phyloP scores from a whole-genome alignment of 1,284 basidiomycete genomes.

The Somion occarium region DNA sequence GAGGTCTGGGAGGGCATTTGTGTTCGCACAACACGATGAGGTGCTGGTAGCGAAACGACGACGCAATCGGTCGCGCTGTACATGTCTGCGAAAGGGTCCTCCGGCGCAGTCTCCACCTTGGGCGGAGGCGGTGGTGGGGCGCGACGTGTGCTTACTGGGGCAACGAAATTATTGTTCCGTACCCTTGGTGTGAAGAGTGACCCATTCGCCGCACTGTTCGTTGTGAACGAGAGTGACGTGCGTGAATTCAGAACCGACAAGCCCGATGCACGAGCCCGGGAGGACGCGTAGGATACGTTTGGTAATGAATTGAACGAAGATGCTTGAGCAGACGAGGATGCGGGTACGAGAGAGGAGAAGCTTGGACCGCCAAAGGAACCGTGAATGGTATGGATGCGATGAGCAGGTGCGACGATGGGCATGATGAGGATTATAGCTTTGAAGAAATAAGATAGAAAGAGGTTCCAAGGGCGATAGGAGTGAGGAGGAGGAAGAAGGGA shows the following conservation, averaged over 20 bases:
- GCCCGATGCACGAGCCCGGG: constrained; percentile 7
- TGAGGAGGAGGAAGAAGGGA: too few relatives aligned
- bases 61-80: constrained; percentile 8
- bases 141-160: constrained; percentile 9
- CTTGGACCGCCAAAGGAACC: constrained; percentile 20
- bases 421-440: background rate
- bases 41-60: constrained; percentile 13
- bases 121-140: constrained; percentile 19
- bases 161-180: background rate
- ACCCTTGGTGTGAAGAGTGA: constrained; percentile 3
- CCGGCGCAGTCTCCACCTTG: constrained; percentile 3
- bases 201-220: constrained; percentile 10
- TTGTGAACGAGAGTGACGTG: constrained; percentile 5
- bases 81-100: constrained; percentile 19
- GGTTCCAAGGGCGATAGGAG: too few relatives aligned
- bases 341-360: constrained; percentile 16
- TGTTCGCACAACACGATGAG: constrained; percentile 8
- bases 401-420: constrained; percentile 20
- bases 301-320: constrained; percentile 23
- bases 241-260: constrained; percentile 14
- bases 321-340: constrained; percentile 17
- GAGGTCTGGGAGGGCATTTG: constrained; percentile 9
- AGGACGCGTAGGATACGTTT: constrained; percentile 22
- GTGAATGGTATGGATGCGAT: constrained; percentile 27
- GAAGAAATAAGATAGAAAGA: too few relatives aligned